phyloP scores from a whole-genome alignment of 768 basidiomycete genomes.

The Cantharellus anzutake region DNA sequence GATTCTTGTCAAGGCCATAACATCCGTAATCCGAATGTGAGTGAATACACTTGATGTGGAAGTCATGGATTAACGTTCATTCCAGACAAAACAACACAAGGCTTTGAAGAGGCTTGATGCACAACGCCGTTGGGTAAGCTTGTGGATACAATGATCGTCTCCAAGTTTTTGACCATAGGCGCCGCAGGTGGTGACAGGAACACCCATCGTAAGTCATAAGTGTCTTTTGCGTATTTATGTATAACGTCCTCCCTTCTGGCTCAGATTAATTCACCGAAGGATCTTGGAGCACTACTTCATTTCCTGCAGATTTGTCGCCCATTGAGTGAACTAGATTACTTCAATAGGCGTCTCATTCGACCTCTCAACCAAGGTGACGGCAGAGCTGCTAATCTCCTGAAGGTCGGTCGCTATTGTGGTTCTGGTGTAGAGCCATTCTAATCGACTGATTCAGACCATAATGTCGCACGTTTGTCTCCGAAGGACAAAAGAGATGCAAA shows the following conservation, averaged over 20 bases:
- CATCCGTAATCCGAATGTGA: slow-evolving; percentile 52
- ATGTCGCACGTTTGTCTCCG: slow-evolving; percentile 68
- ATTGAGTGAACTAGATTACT: slow-evolving; percentile 66
- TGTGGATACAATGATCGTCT: background rate
- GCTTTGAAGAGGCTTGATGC: slow-evolving; percentile 44
- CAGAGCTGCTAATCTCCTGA: slow-evolving; percentile 46
- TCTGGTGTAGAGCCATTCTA: slow-evolving; percentile 1
- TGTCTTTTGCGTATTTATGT: background rate
- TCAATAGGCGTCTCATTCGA: slow-evolving; percentile 56
- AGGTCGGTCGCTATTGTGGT: slow-evolving; percentile 24
- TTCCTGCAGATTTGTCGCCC: slow-evolving; percentile 79
- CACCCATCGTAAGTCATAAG: slow-evolving; percentile 55
- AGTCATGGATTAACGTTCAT: background rate
- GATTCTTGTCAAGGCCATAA: slow-evolving; percentile 28
- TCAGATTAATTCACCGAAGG: slow-evolving; percentile 71
- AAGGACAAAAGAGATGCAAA: slow-evolving; percentile 86
- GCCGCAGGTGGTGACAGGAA: slow-evolving; percentile 40
- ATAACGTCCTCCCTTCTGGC: background rate
- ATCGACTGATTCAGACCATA: slow-evolving; percentile 28
- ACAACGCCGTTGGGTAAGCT: slow-evolving; percentile 46
- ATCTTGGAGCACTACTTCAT: slow-evolving; percentile 69
- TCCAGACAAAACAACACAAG: slow-evolving; percentile 52
- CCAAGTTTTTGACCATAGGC: background rate
- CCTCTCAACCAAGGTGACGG: slow-evolving; percentile 55
- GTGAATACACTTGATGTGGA: background rate